Evolutionary conservation across 352 stramenopile genomes (phyloP).

Genomic region (Pythium apleroticum): DNA sequence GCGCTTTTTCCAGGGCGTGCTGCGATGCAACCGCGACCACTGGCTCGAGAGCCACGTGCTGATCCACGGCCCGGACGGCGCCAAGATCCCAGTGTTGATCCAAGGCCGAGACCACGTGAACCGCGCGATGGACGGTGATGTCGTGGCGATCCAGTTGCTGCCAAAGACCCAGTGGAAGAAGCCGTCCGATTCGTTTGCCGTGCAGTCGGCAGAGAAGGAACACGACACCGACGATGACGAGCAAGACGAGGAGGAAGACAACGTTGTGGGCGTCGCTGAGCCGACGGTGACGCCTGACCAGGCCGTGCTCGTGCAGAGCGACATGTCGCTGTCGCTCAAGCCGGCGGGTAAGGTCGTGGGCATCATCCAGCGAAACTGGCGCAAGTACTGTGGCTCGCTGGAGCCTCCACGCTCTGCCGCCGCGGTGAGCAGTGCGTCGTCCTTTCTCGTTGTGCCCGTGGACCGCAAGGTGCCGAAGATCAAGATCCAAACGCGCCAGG

Average conservation of each 20-base stretch:
- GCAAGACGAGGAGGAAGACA: constrained; percentile 32
- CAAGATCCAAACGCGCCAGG: constrained; percentile 92
- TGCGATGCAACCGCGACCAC: constrained; percentile 87
- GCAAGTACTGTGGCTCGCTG: constrained; percentile 93
- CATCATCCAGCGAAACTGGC: constrained; percentile 93
- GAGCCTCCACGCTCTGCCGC: constrained; percentile 61
- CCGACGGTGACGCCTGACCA: constrained; percentile 68
- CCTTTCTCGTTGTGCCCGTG: constrained; percentile 81
- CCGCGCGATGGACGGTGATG: constrained; percentile 96
- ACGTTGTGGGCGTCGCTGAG: constrained; percentile 50
- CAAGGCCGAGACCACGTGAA: constrained; percentile 92
- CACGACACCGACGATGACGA: constrained; percentile 44
- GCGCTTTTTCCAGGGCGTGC: constrained; percentile 86
- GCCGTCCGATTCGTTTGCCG: constrained; percentile 65
- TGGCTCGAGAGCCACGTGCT: constrained; percentile 80
- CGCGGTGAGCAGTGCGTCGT: constrained; percentile 41
- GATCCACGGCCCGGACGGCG: constrained; percentile 64
- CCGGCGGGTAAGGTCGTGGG: constrained; percentile 86
- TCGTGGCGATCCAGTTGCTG: constrained; percentile 96
- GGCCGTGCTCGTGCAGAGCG: constrained; percentile 54
- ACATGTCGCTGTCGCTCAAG: constrained; percentile 50
- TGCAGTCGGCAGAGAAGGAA: constrained; percentile 43
- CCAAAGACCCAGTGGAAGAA: constrained; percentile 81
- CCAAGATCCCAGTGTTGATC: constrained; percentile 70
- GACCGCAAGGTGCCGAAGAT: constrained; percentile 93